Percentiles rank a stretch among this genome's conserved stretches.
These are phyloP conservation scores for Yamadazyma endophytica DNA, from an alignment of 805 yeast genomes.

Conservation along the genomic window DNA sequence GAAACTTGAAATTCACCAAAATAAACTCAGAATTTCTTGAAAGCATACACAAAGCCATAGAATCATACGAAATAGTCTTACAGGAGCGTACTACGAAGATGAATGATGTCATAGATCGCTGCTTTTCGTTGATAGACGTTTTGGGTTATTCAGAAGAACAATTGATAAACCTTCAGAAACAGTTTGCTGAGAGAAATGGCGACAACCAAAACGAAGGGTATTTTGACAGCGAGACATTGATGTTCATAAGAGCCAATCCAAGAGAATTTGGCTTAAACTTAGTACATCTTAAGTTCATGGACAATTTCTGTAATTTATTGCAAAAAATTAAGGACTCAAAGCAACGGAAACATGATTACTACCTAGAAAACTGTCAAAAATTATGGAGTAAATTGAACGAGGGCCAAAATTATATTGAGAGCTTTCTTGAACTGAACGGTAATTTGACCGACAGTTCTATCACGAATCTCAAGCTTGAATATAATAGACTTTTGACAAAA, in stretches of 20 bases:
- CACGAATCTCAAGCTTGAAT: constrained; percentile 50
- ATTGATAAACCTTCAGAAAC: constrained; percentile 27
- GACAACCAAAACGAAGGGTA: constrained; percentile 22
- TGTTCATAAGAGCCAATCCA: constrained; percentile 32
- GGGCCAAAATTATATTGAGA: constrained; percentile 31
- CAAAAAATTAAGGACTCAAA: constrained; percentile 26
- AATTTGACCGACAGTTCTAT: constrained; percentile 46
- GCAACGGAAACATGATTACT: constrained; percentile 32
- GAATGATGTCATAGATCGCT: constrained; percentile 17
- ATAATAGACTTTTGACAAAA: constrained; percentile 52
- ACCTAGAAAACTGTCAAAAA: constrained; percentile 36
- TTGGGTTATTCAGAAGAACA: constrained; percentile 32
- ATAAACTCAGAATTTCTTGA: constrained; percentile 26
- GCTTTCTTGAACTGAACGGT: constrained; percentile 43
- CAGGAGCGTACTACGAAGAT: constrained; percentile 19
- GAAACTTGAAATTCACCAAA: constrained; percentile 33
- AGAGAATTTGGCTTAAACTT: constrained; percentile 36
- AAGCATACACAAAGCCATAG: constrained; percentile 21
- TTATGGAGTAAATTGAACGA: constrained; percentile 60
- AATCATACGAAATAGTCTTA: constrained; percentile 22
- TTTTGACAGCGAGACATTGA: constrained; percentile 35
- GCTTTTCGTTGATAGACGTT: constrained; percentile 21
- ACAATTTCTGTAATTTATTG: constrained; percentile 27
- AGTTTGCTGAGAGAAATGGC: constrained; percentile 14
- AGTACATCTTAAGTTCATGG: constrained; percentile 28